Percentiles rank a stretch among this genome's conserved stretches.
phyloP scores from a whole-genome alignment of 2,329 filamentous ascomycete genomes.

The Saccharata proteae region DNA sequence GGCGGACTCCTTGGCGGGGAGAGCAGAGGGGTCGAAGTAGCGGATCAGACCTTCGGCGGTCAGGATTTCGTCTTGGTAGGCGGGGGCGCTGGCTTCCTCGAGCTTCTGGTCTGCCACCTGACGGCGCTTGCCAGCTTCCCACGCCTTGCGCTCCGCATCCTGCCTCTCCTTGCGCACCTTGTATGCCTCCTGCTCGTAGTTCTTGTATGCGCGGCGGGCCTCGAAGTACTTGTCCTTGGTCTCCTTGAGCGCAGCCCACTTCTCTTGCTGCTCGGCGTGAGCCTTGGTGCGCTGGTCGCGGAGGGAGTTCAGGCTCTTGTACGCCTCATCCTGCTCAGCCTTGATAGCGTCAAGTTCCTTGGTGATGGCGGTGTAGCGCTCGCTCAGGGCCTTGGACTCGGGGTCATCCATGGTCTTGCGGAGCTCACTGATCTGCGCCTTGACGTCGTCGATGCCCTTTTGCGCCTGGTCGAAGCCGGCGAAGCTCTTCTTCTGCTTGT shows the following conservation, averaged over 20 bases:
- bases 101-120: slow-evolving; percentile 65
- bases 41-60: slow-evolving; percentile 76
- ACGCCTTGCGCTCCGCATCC: slow-evolving; percentile 66
- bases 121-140: slow-evolving; percentile 60
- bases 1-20: slow-evolving; percentile 49
- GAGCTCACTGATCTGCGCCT: slow-evolving; percentile 76
- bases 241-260: slow-evolving; percentile 69
- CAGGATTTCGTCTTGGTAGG: slow-evolving; percentile 86
- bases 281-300: slow-evolving; percentile 78
- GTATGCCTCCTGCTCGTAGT: slow-evolving; percentile 74
- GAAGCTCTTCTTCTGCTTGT: slow-evolving; percentile 88
- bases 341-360: slow-evolving; percentile 83
- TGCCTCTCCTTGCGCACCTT: slow-evolving; percentile 65
- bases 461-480: slow-evolving; percentile 71
- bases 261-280: slow-evolving; percentile 75
- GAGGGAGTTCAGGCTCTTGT: slow-evolving; percentile 74
- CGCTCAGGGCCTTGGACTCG: slow-evolving; percentile 75
- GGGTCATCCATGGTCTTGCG: slow-evolving; percentile 86
- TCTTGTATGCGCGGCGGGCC: slow-evolving; percentile 67
- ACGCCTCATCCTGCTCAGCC: slow-evolving; percentile 80
- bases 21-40: slow-evolving; percentile 71
- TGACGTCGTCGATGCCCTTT: slow-evolving; percentile 79
- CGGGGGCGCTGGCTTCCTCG: slow-evolving; percentile 70
- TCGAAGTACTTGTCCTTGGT: slow-evolving; percentile 83
- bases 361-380: slow-evolving; percentile 75